Conservation (phyloP, 306 rosid species). For the Lathyrus oleraceus region DNA sequence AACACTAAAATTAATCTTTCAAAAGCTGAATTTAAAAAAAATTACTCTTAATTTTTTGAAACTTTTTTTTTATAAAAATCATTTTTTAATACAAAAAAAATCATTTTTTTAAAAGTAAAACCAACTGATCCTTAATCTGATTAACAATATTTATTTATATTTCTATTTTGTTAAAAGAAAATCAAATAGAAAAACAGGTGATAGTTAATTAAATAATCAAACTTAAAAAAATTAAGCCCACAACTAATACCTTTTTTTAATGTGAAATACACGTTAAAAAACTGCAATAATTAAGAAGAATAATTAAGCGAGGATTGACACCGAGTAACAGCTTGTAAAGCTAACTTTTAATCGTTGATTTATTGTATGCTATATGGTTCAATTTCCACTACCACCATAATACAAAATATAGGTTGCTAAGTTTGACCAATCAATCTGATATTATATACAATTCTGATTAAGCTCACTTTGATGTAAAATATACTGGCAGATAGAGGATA, state of each 20-base stretch:
- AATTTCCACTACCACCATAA: not conserved
- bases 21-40: no score
- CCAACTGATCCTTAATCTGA: no score
- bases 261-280: not conserved
- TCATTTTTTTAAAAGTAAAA: no score
- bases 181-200: no score
- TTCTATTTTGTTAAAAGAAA: no score
- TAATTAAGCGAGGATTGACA: not conserved
- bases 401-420: not conserved
- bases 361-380: not conserved
- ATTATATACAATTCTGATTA: not conserved
- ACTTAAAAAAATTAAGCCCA: not conserved
- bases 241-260: not conserved
- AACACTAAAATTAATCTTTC: no score
- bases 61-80: no score
- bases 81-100: no score
- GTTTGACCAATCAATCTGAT: constrained; percentile 19
- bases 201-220: not conserved
- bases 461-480: not conserved
- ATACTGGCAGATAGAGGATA: not conserved
- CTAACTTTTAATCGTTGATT: constrained; percentile 9
- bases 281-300: not conserved
- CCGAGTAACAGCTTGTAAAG: constrained; percentile 1
- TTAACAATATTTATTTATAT: no score
- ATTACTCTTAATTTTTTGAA: no score